phyloP scores from a whole-genome alignment of 257 asterid genomes.

The Solanum tarijense region DNA sequence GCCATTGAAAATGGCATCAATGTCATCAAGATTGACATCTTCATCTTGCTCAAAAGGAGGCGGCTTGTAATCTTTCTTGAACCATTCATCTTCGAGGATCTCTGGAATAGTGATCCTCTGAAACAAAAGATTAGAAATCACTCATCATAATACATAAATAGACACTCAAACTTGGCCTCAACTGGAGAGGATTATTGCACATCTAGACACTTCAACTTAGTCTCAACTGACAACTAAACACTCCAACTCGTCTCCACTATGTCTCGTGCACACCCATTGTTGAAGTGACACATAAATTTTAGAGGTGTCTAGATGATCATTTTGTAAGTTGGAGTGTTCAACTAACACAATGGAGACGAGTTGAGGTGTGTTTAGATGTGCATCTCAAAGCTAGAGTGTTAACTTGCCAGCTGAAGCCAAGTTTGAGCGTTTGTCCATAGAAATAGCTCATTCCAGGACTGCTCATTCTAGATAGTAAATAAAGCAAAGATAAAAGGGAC shows the following conservation, averaged over 20 bases:
- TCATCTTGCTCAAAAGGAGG: constrained; percentile 55
- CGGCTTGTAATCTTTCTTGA: constrained; percentile 61
- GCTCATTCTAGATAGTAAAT: not conserved
- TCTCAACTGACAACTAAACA: not conserved
- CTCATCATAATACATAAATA: not conserved
- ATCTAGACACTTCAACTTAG: not conserved
- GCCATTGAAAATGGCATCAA: constrained; percentile 65
- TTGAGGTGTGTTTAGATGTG: not conserved
- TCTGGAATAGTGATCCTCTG: constrained; percentile 62
- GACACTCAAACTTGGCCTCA: not conserved
- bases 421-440: not conserved
- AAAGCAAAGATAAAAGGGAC: constrained; percentile 12
- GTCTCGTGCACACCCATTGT: not conserved
- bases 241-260: not conserved
- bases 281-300: not conserved
- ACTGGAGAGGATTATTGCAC: not conserved
- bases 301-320: not conserved
- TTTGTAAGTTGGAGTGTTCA: not conserved
- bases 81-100: constrained; percentile 67
- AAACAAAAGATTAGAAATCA: constrained; percentile 8
- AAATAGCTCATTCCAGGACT: not conserved
- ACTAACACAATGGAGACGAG: not conserved
- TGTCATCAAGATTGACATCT: constrained; percentile 58
- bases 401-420: not conserved
- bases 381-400: not conserved